Evolutionary conservation across 805 yeast species (phyloP), one percentile per base, ranked within the genome.

Genomic region (Lipomyces chichibuensis): DNA sequence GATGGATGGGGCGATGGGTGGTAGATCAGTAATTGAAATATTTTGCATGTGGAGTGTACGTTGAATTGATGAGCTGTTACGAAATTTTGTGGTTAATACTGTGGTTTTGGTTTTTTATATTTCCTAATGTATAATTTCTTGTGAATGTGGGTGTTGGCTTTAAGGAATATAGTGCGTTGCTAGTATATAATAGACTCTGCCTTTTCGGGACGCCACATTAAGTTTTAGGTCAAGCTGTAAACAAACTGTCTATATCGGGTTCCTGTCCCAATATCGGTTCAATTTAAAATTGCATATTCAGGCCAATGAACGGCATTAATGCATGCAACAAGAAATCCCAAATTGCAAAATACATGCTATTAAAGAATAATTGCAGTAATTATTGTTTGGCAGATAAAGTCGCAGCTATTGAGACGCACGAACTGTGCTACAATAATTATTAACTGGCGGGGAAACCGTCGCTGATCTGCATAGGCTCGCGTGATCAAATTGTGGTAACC

Each of bases 1-100:
- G 75, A 75, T 20, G 78, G 75, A 11, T 78, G 81, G 81, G 79
- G 78, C 33, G 71, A 68, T 49, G 67, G 65, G 1, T 68, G 71
- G 71, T 69, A 49, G 46, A 20, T 23, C 13, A 2, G 55, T 8
- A 25, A 25, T 52, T 52, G 33, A 25, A 17, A 1, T 37, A n/a
- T 1, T 43, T n/a, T 43, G 49, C 49, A 43, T 43, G 8, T 17
- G 20, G 49, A 8, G 8, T 43, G 49, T 43, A 43, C 9, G 23
- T 43, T 43, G 20, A 27, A 29, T n/a, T 29, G 56, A 27, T 11
- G 56, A n/a, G 2, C 27, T 35, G 29, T 23, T 14, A 57, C 55
- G 60, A 29, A 46, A 27, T 27, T 33, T 25, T 29, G 51, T 52
- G 32, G 52, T 51, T 17, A 29, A 17, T 54, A 29, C 57, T 17